Percentiles rank a stretch among this genome's conserved stretches.
Evolutionary conservation across 2,329 filamentous ascomycete genomes (phyloP).

Genomic region (Aspergillus pseudoglaucus): DNA sequence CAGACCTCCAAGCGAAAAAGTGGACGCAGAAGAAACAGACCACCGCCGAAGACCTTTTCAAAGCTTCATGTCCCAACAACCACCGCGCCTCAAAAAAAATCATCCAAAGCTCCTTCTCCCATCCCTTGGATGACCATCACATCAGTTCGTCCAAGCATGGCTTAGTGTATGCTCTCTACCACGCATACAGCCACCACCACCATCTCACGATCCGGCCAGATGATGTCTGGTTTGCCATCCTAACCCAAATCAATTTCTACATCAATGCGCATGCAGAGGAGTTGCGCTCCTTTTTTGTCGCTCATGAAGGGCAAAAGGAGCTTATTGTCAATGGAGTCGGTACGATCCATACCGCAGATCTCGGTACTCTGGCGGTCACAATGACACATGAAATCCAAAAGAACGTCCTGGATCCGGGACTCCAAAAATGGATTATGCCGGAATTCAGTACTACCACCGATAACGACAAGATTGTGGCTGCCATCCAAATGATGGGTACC

Average conservation of each 20-base stretch:
- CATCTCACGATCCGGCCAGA: conserved; percentile 46
- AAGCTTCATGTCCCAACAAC: not conserved
- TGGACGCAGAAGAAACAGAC: not conserved
- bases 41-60: not conserved
- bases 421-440: conserved; percentile 47
- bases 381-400: conserved; percentile 38
- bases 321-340: conserved; percentile 22
- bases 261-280: conserved; percentile 44
- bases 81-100: not conserved
- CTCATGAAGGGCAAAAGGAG: conserved; percentile 38
- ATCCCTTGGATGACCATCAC: not conserved
- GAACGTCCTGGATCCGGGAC: conserved; percentile 35
- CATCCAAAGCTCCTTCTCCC: not conserved
- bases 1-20: not conserved
- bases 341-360: conserved; percentile 4
- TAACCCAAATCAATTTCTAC: conserved; percentile 43
- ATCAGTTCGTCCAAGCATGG: conserved; percentile 5
- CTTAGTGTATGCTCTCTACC: conserved; percentile 6
- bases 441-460: conserved; percentile 46
- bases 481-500: conserved; percentile 47
- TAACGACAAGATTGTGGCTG: conserved; percentile 38
- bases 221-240: conserved; percentile 49
- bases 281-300: conserved; percentile 39
- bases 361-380: conserved; percentile 23
- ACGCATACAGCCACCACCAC: conserved; percentile 26